phyloP scores from a whole-genome alignment of 176 grass and related monocot species.

The Coix lacrymajobi region DNA sequence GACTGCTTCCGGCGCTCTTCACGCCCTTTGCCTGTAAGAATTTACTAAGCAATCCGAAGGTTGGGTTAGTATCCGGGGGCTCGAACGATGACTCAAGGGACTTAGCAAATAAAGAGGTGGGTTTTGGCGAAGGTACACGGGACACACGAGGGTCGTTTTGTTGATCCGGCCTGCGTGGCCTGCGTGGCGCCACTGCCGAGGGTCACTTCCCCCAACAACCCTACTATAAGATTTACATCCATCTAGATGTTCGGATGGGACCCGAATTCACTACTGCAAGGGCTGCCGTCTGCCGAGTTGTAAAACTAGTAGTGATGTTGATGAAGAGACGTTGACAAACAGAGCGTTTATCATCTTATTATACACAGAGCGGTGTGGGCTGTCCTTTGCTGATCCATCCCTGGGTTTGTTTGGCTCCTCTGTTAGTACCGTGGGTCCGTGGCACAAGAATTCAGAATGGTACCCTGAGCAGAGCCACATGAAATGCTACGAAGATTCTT shows the following conservation, averaged over 20 bases:
- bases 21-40: too few species aligned
- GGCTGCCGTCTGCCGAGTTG: too few species aligned
- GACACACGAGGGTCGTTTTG: too few species aligned
- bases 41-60: too few species aligned
- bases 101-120: too few species aligned
- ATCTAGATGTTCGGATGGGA: not conserved
- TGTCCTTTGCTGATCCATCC: not conserved
- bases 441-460: not conserved
- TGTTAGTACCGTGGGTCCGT: not conserved
- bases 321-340: not conserved
- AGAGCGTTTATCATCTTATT: not conserved
- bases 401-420: not conserved
- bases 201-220: too few species aligned
- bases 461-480: not conserved
- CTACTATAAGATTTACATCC: not conserved
- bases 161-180: too few species aligned
- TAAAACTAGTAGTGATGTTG: not conserved
- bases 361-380: not conserved
- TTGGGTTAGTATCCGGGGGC: too few species aligned
- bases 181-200: too few species aligned
- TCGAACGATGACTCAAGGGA: too few species aligned
- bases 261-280: not conserved
- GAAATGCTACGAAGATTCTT: constrained; percentile 23
- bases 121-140: too few species aligned
- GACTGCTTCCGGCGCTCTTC: too few species aligned